These are phyloP conservation scores for Solanum arcanum DNA, from an alignment of 257 asterid species.

Conservation along the genomic window DNA sequence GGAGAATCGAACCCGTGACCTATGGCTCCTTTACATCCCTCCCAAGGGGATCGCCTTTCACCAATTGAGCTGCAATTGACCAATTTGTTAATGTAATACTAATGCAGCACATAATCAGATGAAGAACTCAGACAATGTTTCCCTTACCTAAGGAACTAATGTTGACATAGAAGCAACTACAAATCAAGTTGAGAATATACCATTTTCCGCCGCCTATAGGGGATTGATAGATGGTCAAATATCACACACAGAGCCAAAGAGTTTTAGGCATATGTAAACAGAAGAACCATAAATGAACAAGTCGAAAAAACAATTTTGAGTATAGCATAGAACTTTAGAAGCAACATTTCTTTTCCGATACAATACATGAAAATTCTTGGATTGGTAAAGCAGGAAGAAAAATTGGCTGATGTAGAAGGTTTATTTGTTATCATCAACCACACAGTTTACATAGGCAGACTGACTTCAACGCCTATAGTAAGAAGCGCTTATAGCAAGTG, in stretches of 20 bases:
- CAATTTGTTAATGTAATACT: no score
- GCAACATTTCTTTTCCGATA: not conserved
- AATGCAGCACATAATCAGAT: not conserved
- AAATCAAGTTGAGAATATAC: not conserved
- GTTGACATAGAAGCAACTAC: not conserved
- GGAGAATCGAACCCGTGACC: no score
- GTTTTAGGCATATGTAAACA: not conserved
- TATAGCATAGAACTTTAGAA: not conserved
- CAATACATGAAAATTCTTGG: not conserved
- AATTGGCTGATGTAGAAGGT: not conserved
- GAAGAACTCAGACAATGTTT: not conserved
- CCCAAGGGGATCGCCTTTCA: no score
- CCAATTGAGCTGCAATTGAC: no score
- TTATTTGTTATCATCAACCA: not conserved
- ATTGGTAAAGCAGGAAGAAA: not conserved
- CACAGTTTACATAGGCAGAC: not conserved
- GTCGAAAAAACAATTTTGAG: not conserved
- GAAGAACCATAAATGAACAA: not conserved
- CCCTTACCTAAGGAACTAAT: not conserved
- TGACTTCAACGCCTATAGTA: fast-evolving
- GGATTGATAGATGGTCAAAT: not conserved
- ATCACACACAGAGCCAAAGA: not conserved
- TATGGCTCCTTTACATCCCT: no score
- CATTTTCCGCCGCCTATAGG: not conserved
- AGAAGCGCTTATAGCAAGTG: not conserved